Percentiles rank a stretch among this genome's conserved stretches.
phyloP scores from a whole-genome alignment of 768 basidiomycete species.

The Steccherinum ochraceum region DNA sequence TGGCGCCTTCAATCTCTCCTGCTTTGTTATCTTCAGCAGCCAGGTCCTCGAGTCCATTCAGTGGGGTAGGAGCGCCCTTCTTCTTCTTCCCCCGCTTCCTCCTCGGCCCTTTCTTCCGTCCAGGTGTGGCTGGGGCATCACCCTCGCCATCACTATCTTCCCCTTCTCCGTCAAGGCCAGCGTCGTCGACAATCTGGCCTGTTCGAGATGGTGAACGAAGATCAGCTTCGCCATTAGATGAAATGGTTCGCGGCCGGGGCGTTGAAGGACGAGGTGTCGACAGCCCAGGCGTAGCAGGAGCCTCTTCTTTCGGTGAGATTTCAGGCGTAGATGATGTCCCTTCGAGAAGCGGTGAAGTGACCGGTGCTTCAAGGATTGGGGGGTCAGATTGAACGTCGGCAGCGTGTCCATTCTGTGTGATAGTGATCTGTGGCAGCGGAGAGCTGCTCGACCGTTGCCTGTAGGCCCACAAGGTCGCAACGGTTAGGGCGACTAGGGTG shows the following conservation, averaged over 20 bases:
- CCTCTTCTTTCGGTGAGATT: neutral
- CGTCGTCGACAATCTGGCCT: neutral
- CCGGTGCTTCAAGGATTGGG: neutral
- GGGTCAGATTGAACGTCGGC: neutral
- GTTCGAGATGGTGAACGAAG: constrained; percentile 5
- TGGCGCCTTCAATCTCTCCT: too few species aligned
- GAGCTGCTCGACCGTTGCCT: neutral
- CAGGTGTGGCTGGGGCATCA: constrained; percentile 36
- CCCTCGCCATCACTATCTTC: constrained; percentile 61
- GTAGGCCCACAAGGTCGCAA: neutral
- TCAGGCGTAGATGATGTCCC: neutral
- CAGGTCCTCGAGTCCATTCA: constrained; percentile 14
- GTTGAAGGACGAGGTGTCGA: neutral
- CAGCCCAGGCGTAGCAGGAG: too few species aligned
- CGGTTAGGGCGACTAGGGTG: neutral
- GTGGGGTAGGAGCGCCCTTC: constrained; percentile 12
- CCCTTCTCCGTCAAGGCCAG: constrained; percentile 25
- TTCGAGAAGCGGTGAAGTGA: too few species aligned
- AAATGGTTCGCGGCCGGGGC: constrained; percentile 2
- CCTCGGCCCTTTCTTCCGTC: constrained; percentile 28
- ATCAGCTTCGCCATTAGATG: constrained; percentile 5
- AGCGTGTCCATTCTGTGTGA: neutral
- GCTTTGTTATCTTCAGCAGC: constrained; percentile 18
- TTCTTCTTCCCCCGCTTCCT: constrained; percentile 26
- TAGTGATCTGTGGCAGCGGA: neutral